These are phyloP conservation scores for Juglanconis oblonga DNA, from an alignment of 2,329 filamentous ascomycete genomes.

Conservation along the genomic window DNA sequence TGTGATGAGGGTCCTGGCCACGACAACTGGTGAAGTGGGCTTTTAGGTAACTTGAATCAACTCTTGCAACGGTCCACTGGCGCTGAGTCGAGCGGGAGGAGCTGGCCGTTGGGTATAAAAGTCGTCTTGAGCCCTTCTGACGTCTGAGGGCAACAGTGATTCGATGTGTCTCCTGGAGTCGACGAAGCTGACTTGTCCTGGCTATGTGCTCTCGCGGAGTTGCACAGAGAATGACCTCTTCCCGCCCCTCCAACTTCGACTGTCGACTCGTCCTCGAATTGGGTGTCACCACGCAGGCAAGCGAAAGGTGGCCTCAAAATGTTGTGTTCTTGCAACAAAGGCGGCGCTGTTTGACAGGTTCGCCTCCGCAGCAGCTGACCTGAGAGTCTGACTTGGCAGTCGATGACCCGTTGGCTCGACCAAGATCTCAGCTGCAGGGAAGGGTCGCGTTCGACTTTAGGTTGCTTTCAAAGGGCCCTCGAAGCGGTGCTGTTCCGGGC, in stretches of 20 bases:
- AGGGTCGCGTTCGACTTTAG: background rate
- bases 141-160: background rate
- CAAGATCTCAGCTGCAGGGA: conserved; percentile 10
- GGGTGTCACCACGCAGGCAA: conserved; percentile 7
- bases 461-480: background rate
- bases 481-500: background rate
- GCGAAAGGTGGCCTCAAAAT: conserved; percentile 7
- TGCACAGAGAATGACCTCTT: conserved; percentile 4
- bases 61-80: conserved; percentile 13
- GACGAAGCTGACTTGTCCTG: background rate
- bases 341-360: conserved; percentile 6
- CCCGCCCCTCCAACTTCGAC: conserved; percentile 10
- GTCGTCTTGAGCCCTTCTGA: conserved; percentile 16
- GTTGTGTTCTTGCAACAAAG: conserved; percentile 6
- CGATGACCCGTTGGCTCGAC: conserved; percentile 11
- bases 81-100: conserved; percentile 16
- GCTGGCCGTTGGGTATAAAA: conserved; percentile 16
- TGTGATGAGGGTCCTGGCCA: conserved; percentile 8
- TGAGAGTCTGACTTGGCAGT: conserved; percentile 12
- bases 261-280: conserved; percentile 2
- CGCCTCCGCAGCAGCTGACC: conserved; percentile 14
- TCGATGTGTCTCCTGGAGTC: conserved; percentile 2
- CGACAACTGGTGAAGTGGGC: conserved; percentile 14
- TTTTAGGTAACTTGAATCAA: conserved; percentile 20
- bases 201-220: conserved; percentile 1